A percentile compares a stretch with the other conserved stretches of the same genome.
Conservation (phyloP, 805 yeast species). For the Candida yuanshanica region DNA sequence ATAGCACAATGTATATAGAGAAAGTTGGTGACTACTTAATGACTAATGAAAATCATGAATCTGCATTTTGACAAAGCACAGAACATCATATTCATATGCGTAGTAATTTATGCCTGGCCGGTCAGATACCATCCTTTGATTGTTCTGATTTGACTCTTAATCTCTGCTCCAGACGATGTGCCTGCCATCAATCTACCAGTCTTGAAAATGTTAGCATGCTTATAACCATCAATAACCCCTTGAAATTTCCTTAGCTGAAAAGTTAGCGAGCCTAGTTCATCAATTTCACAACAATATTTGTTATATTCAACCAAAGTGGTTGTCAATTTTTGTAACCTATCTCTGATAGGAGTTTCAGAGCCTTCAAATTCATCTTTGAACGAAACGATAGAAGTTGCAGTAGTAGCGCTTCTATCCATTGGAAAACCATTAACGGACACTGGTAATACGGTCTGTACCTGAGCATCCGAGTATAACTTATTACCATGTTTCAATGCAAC, state of each 20-base stretch:
- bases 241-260: slow-evolving; percentile 27
- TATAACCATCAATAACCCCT: slow-evolving; percentile 19
- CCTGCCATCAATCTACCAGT: slow-evolving; percentile 19
- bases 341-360: slow-evolving; percentile 10
- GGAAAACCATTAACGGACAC: not conserved
- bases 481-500: slow-evolving; percentile 39
- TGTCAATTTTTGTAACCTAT: slow-evolving; percentile 26
- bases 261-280: slow-evolving; percentile 22
- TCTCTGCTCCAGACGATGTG: slow-evolving; percentile 15
- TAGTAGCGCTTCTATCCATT: slow-evolving; percentile 10
- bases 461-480: slow-evolving; percentile 30
- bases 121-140: slow-evolving; percentile 37
- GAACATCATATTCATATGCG: not conserved
- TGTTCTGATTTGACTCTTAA: slow-evolving; percentile 28
- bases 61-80: not conserved
- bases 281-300: slow-evolving; percentile 11
- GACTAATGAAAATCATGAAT: not conserved
- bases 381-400: slow-evolving; percentile 12
- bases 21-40: not conserved
- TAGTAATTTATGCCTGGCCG: slow-evolving; percentile 26
- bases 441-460: slow-evolving; percentile 20
- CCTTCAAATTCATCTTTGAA: slow-evolving; percentile 10
- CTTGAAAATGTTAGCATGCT: slow-evolving; percentile 18
- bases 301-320: slow-evolving; percentile 26
- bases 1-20: not conserved